phyloP scores from a whole-genome alignment of 768 basidiomycete species.

The Boletus rubropictus region DNA sequence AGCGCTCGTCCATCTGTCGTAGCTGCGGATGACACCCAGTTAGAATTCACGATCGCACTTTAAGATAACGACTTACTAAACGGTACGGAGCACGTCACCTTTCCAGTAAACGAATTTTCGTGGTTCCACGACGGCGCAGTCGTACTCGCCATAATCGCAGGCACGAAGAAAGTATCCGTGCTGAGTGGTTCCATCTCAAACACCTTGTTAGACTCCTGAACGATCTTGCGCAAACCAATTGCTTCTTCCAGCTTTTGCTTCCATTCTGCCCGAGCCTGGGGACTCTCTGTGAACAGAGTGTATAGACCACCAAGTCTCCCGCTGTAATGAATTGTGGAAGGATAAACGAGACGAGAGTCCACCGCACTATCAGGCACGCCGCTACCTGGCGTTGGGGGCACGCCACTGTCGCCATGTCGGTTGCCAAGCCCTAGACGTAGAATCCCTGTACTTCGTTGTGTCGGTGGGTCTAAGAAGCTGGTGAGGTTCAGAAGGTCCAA shows the following conservation, averaged over 20 bases:
- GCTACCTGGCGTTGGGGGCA: constrained; percentile 24
- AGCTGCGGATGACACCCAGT: constrained; percentile 37
- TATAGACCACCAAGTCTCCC: constrained; percentile 84
- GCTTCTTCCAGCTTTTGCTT: constrained; percentile 86
- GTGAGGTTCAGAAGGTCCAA: constrained; percentile 84
- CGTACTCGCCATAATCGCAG: constrained; percentile 48
- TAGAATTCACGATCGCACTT: neutral
- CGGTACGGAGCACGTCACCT: constrained; percentile 92
- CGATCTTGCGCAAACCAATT: constrained; percentile 73
- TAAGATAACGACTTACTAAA: constrained; percentile 52
- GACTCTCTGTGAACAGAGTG: constrained; percentile 81
- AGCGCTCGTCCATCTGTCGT: constrained; percentile 80
- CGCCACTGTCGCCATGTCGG: constrained; percentile 27
- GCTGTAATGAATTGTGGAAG: constrained; percentile 84
- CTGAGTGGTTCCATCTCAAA: constrained; percentile 91
- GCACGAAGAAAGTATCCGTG: constrained; percentile 80
- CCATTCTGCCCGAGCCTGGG: constrained; percentile 78
- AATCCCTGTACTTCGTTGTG: constrained; percentile 68
- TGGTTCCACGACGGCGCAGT: constrained; percentile 54
- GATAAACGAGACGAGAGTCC: constrained; percentile 77
- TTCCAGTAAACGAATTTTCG: constrained; percentile 69
- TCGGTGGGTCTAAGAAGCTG: constrained; percentile 74
- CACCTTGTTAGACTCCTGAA: constrained; percentile 90
- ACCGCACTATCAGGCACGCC: constrained; percentile 36
- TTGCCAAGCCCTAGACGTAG: constrained; percentile 53